Evolutionary conservation across 176 grass and related monocot species (phyloP), one percentile per base, ranked within the genome.

Genomic region (Avena eriantha): DNA sequence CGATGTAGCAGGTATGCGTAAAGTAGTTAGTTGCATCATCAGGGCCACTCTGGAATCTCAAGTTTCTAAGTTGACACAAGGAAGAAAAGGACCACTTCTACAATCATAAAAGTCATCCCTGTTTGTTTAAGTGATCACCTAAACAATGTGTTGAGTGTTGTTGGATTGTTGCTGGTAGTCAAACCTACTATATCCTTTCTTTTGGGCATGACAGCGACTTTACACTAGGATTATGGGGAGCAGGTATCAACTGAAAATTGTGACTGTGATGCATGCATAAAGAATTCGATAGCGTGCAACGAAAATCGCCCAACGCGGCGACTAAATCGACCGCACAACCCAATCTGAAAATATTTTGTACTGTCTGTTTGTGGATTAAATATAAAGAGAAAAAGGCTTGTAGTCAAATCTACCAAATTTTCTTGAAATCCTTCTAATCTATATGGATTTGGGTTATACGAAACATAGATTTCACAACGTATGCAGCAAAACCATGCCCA

Each of bases 161-260:
- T 68, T 80, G 57, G 55, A 72, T 66, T 69, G 84, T 87, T 56
- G 89, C 75, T 83, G 53, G 23, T 80, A 10, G 76, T 84, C 80
- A 41, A 35, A 73, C 67, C 47, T 74, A 10, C 11, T 14, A 21
- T 79, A 50, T 77, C 51, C 74, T 63, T 90, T 17, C 34, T 79
- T 83, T 66, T 58, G 55, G 19, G 84, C 10, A 35, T 56, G 89
- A 87, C 58, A 67, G 36, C 55, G 67, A 90, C 39, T 65, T 79
- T 58, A 23, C 48, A 21, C 64, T 47, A 48, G 57, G 83, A 58
- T 15, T 36, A 35, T 46, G 35, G n/a, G 7, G 24, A 80, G 31
- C 14, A 55, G 34, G 57, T 8, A 35, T 63, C 33, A 64, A 26
- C 47, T 73, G 33, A 59, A 69, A 68, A 35, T n/a, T 73, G 21